Conservation (phyloP, 2,329 filamentous ascomycete species). For the Trichocomaceae sp. region DNA sequence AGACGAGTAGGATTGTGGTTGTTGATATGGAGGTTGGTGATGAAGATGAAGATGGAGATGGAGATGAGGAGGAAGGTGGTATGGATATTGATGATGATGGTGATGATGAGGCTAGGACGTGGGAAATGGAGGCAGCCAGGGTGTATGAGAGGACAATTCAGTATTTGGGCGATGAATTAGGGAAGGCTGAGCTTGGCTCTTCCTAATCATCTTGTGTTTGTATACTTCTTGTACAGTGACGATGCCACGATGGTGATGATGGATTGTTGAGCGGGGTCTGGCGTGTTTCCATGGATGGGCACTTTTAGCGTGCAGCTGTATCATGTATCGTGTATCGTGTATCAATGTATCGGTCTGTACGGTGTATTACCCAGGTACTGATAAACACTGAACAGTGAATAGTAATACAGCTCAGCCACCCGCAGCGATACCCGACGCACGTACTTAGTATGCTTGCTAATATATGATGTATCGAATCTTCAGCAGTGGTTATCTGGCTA, state of each 20-base stretch:
- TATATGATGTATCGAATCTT: background rate
- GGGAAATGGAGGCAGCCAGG: slow-evolving; percentile 63
- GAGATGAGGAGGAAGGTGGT: slow-evolving; percentile 44
- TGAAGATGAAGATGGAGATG: slow-evolving; percentile 26
- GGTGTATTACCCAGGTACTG: background rate
- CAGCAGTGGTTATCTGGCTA: background rate
- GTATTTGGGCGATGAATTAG: slow-evolving; percentile 63
- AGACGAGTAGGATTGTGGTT: slow-evolving; percentile 64
- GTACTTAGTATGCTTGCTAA: background rate
- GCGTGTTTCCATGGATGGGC: slow-evolving; percentile 2
- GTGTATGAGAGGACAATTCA: slow-evolving; percentile 77
- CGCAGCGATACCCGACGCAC: background rate
- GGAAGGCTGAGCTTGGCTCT: slow-evolving; percentile 22
- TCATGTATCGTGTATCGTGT: background rate
- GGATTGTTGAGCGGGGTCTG: slow-evolving; percentile 7
- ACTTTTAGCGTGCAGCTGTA: background rate
- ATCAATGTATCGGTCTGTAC: background rate
- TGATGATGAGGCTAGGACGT: slow-evolving; percentile 24
- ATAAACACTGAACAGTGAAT: no score
- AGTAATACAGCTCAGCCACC: background rate
- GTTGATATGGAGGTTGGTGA: slow-evolving; percentile 50
- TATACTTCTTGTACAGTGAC: no score
- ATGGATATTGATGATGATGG: slow-evolving; percentile 14
- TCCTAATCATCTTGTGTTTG: background rate
- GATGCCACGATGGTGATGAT: no score